These are phyloP conservation scores for Tricholoma sp. DNA, from an alignment of 768 basidiomycete genomes.

Conservation along the genomic window DNA sequence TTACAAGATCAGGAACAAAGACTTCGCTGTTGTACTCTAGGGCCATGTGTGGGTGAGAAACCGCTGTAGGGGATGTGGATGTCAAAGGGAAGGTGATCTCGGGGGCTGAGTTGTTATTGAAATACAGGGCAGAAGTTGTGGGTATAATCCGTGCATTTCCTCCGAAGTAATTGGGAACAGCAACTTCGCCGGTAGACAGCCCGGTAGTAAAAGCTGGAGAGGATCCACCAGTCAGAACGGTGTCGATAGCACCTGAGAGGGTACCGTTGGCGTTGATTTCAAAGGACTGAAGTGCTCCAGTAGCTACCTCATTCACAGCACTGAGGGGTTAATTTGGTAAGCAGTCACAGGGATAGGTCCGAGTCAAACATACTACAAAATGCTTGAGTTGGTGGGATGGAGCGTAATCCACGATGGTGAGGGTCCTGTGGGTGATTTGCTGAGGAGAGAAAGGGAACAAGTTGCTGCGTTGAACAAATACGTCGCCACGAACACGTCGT, in stretches of 20 bases:
- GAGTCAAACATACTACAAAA: constrained; percentile 50
- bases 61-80: constrained; percentile 22
- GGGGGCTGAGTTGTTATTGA: constrained; percentile 30
- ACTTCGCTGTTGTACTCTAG: constrained; percentile 47
- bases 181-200: constrained; percentile 54
- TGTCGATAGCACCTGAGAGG: constrained; percentile 40
- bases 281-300: constrained; percentile 56
- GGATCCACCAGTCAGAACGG: constrained; percentile 43
- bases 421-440: constrained; percentile 43
- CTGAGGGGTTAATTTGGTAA: constrained; percentile 25
- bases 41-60: constrained; percentile 61
- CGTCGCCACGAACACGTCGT: constrained; percentile 53
- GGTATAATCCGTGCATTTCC: constrained; percentile 54
- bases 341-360: background rate
- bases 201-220: constrained; percentile 46
- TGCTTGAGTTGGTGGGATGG: constrained; percentile 50
- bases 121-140: constrained; percentile 31
- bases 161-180: constrained; percentile 51
- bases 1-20: constrained; percentile 56
- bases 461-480: constrained; percentile 56
- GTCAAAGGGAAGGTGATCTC: constrained; percentile 49
- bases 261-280: constrained; percentile 37
- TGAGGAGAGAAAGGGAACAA: constrained; percentile 40
- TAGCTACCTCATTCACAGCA: constrained; percentile 51
- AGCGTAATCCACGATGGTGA: constrained; percentile 59